These are phyloP conservation scores for Cercospora sp. DNA, from an alignment of 2,329 filamentous ascomycete species.

Conservation along the genomic window DNA sequence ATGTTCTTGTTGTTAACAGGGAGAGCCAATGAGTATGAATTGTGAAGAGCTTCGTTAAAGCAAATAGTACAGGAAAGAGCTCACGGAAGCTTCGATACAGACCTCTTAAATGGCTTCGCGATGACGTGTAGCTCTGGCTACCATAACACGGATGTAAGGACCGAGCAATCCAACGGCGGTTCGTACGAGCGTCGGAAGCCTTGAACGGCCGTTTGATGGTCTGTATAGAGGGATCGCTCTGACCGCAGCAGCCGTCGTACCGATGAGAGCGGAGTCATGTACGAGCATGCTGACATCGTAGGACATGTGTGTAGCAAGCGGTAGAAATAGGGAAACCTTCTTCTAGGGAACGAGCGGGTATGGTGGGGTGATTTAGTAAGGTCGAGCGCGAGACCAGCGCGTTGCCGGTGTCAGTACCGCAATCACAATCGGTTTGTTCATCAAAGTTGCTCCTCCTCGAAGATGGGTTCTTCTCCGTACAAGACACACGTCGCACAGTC, in stretches of 20 bases:
- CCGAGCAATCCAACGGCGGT: neutral
- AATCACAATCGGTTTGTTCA: neutral
- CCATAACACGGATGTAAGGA: neutral
- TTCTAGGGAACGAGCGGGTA: slow-evolving; percentile 9
- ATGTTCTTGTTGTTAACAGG: neutral
- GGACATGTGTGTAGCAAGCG: neutral
- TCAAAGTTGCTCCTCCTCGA: neutral
- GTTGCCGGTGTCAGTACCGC: neutral
- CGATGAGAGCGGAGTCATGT: neutral
- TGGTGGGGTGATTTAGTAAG: neutral
- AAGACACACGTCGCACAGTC: neutral
- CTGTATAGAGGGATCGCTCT: neutral
- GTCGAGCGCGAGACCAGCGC: neutral
- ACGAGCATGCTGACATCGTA: neutral
- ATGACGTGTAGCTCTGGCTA: slow-evolving; percentile 15
- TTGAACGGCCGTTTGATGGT: neutral
- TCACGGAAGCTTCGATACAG: neutral
- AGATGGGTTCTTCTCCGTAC: neutral
- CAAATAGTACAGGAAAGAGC: neutral
- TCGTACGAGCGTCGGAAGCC: neutral
- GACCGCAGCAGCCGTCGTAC: neutral
- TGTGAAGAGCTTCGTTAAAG: neutral
- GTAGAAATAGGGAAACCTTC: neutral
- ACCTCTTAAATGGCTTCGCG: neutral
- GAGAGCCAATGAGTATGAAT: neutral